Conservation (phyloP, 257 asterid genomes). For the Primulina eburnea region DNA sequence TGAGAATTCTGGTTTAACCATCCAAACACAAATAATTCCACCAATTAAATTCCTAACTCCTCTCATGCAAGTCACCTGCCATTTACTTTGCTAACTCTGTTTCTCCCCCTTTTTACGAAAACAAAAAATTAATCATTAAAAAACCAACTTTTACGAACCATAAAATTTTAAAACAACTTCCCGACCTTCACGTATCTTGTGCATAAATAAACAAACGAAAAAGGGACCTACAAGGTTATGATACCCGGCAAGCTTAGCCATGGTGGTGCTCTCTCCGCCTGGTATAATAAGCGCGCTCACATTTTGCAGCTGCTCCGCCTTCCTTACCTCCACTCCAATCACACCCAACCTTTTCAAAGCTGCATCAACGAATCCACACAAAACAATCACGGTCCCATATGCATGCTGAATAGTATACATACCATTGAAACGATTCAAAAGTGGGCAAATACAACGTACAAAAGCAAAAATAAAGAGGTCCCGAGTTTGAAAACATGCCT, state of each 20-base stretch:
- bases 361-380: slow-evolving; percentile 34
- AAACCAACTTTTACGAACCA: not conserved
- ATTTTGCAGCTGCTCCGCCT: slow-evolving; percentile 79
- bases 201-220: not conserved
- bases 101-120: not conserved
- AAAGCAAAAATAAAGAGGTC: not conserved
- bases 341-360: slow-evolving; percentile 87
- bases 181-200: not conserved
- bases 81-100: not conserved
- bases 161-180: not conserved
- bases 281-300: slow-evolving; percentile 84
- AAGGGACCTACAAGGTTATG: slow-evolving; percentile 63
- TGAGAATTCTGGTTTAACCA: not conserved
- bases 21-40: not conserved
- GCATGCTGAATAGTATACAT: not conserved
- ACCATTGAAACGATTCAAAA: not conserved
- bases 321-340: slow-evolving; percentile 80
- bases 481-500: slow-evolving; percentile 35
- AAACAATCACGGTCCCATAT: not conserved
- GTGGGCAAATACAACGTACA: not conserved
- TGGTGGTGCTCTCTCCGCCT: slow-evolving; percentile 99
- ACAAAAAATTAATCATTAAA: not conserved
- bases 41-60: not conserved
- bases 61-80: not conserved
- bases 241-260: slow-evolving; percentile 94